These are phyloP conservation scores for Geotrichum klebahnii DNA, from an alignment of 1,139 yeast genomes.

Conservation along the genomic window DNA sequence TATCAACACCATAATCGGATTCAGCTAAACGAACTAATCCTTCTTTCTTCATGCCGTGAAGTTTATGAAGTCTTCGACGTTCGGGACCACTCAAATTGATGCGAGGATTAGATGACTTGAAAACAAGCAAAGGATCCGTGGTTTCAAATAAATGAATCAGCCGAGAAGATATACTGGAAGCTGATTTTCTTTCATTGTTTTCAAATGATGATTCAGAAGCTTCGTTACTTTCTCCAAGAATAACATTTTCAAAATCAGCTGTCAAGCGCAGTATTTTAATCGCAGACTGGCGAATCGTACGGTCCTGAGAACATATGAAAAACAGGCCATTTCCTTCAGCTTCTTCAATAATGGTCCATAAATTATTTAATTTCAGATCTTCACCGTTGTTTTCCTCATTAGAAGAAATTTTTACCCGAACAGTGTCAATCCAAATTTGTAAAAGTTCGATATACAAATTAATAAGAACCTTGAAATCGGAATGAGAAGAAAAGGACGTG, in stretches of 20 bases:
- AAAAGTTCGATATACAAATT: slow-evolving; percentile 73
- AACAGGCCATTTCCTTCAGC: slow-evolving; percentile 94
- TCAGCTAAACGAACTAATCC: slow-evolving; percentile 73
- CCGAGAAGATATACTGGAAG: slow-evolving; percentile 67
- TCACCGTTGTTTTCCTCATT: slow-evolving; percentile 44
- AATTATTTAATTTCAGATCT: slow-evolving; percentile 70
- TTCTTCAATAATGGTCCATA: slow-evolving; percentile 82
- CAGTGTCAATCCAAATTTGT: slow-evolving; percentile 62
- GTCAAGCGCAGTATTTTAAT: slow-evolving; percentile 68
- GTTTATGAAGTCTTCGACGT: slow-evolving; percentile 60
- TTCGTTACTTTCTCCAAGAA: slow-evolving; percentile 13
- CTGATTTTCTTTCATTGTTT: slow-evolving; percentile 42
- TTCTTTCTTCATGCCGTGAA: slow-evolving; percentile 58
- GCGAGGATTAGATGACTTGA: slow-evolving; percentile 47
- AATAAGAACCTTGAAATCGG: slow-evolving; percentile 57
- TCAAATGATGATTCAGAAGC: slow-evolving; percentile 15
- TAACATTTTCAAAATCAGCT: slow-evolving; percentile 62
- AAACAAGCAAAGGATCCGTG: slow-evolving; percentile 62
- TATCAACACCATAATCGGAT: slow-evolving; percentile 90
- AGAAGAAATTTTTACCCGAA: slow-evolving; percentile 12
- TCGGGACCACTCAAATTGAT: slow-evolving; percentile 79
- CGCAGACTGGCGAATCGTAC: slow-evolving; percentile 68
- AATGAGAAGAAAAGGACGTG: slow-evolving; percentile 50
- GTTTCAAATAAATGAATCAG: slow-evolving; percentile 72
- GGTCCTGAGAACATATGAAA: slow-evolving; percentile 84